Conservation (phyloP, 768 basidiomycete genomes). For the Cystobasidium onofrii region DNA sequence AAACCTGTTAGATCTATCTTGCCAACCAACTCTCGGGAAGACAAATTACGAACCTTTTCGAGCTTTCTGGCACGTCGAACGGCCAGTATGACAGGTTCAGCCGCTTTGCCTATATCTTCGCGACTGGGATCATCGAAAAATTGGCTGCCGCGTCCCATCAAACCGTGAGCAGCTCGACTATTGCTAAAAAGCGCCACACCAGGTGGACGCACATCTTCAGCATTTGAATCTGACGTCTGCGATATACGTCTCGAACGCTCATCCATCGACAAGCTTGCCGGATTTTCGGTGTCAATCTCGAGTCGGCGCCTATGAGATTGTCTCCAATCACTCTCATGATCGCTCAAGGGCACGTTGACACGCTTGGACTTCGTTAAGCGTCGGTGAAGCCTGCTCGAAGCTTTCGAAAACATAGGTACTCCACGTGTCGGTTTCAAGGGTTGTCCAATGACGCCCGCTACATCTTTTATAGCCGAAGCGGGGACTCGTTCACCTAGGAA, state of each 20-base stretch:
- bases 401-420: neutral
- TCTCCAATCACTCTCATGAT: neutral
- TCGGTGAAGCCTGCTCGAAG: neutral
- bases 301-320: neutral
- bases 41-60: conserved; percentile 5
- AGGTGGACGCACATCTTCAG: neutral
- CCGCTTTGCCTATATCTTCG: neutral
- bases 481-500: conserved; percentile 25
- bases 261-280: neutral
- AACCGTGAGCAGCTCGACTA: neutral
- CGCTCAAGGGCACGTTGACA: neutral
- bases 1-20: neutral
- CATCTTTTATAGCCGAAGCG: neutral
- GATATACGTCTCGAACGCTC: neutral
- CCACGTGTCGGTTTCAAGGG: neutral
- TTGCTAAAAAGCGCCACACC: neutral
- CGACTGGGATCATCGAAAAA: neutral
- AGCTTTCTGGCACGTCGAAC: conserved; percentile 18
- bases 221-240: neutral
- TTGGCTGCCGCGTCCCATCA: neutral
- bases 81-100: conserved; percentile 13
- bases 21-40: too few species aligned
- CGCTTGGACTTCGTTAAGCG: neutral
- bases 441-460: neutral
- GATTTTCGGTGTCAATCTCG: neutral